phyloP scores from a whole-genome alignment of 2,329 filamentous ascomycete species.

The Diaporthe amygdali region DNA sequence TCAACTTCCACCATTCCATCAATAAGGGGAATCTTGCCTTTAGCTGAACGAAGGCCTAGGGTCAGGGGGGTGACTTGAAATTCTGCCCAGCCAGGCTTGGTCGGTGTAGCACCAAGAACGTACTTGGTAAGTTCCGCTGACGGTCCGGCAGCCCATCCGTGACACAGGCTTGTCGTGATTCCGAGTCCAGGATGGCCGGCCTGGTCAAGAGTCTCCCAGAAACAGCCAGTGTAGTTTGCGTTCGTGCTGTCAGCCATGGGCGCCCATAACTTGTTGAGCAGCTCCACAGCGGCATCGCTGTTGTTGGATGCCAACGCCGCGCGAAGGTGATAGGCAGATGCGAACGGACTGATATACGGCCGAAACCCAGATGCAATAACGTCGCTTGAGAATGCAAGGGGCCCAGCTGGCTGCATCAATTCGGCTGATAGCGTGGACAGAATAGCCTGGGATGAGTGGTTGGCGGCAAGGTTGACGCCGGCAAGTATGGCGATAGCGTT shows the following conservation, averaged over 20 bases:
- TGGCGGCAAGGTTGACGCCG: neutral
- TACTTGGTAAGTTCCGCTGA: neutral
- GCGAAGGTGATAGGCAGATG: no score
- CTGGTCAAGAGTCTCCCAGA: neutral
- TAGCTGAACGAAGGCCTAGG: neutral
- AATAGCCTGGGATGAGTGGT: neutral
- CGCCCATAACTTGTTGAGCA: neutral
- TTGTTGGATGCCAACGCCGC: no score
- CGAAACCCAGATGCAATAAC: no score
- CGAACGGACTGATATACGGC: no score
- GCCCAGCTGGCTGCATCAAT: no score
- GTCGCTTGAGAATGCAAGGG: no score
- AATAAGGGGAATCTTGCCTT: neutral
- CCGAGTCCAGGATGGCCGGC: neutral
- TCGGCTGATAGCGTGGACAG: no score
- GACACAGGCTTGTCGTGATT: neutral
- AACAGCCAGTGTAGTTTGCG: neutral
- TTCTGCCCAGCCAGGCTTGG: neutral
- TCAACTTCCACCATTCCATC: neutral
- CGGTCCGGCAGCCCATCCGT: neutral
- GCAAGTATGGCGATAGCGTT: neutral
- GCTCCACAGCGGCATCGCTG: neutral
- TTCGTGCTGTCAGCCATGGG: neutral
- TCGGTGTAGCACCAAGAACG: neutral
- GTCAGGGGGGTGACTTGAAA: neutral